These are phyloP conservation scores for Lomentospora prolificans DNA, from an alignment of 2,329 filamentous ascomycete species.

Conservation along the genomic window DNA sequence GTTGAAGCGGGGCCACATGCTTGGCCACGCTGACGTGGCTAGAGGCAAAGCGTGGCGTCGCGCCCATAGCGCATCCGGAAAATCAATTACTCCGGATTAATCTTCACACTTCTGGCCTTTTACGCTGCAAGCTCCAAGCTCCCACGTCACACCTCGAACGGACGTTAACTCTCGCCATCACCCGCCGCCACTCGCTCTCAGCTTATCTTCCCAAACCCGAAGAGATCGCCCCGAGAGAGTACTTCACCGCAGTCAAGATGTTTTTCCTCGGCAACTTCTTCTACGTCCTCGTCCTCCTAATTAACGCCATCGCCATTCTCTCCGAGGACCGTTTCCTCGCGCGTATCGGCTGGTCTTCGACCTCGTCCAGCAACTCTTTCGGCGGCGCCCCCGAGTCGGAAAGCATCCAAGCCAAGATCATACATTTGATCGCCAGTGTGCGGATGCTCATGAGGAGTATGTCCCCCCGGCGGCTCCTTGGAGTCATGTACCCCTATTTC, in stretches of 20 bases:
- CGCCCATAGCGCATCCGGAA: no score
- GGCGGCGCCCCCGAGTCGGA: slow-evolving; percentile 56
- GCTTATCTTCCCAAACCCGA: no score
- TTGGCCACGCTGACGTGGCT: no score
- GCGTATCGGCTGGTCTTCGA: slow-evolving; percentile 70
- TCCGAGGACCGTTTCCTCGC: slow-evolving; percentile 89
- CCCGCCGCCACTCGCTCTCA: no score
- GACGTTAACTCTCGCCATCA: background rate
- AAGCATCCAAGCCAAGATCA: slow-evolving; percentile 76
- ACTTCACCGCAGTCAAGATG: background rate
- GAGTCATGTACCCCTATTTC: background rate
- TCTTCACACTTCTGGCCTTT: background rate
- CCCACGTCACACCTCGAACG: background rate
- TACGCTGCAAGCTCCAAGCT: background rate
- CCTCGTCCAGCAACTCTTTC: slow-evolving; percentile 65
- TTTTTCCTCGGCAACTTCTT: slow-evolving; percentile 1
- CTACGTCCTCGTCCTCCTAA: slow-evolving; percentile 66
- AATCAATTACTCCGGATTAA: background rate
- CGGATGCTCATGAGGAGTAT: slow-evolving; percentile 85
- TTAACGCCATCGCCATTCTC: slow-evolving; percentile 88
- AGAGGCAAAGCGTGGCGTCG: no score
- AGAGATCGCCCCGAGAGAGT: background rate
- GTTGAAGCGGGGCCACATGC: no score
- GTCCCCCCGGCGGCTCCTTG: slow-evolving; percentile 11
- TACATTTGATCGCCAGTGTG: slow-evolving; percentile 84